Evolutionary conservation across 2,329 filamentous ascomycete genomes (phyloP).

Genomic region (Aspergillus pseudoglaucus): DNA sequence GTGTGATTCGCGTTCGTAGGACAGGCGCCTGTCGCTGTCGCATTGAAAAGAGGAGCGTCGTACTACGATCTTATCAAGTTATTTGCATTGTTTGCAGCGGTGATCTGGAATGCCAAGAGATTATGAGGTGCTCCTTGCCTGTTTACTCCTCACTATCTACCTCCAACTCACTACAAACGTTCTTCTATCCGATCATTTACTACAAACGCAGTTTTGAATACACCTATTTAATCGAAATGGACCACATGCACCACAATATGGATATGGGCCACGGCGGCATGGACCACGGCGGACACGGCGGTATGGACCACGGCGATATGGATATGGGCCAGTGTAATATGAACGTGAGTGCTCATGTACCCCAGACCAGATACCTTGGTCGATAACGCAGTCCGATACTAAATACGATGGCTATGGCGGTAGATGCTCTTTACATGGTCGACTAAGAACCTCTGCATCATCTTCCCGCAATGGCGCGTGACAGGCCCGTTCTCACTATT

Average conservation of each 20-base stretch:
- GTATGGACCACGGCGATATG: slow-evolving; percentile 51
- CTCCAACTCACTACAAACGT: too few relatives aligned
- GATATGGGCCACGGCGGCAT: slow-evolving; percentile 41
- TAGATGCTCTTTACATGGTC: slow-evolving; percentile 99
- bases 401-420: slow-evolving; percentile 1
- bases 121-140: too few relatives aligned
- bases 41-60: too few relatives aligned
- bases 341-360: slow-evolving; percentile 59
- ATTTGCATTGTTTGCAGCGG: slow-evolving; percentile 33
- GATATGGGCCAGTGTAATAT: slow-evolving; percentile 74
- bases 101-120: too few relatives aligned
- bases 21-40: background rate
- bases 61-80: slow-evolving; percentile 17
- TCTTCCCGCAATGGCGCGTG: slow-evolving; percentile 89
- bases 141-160: too few relatives aligned
- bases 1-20: background rate
- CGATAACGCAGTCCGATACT: background rate
- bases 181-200: too few relatives aligned
- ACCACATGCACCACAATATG: slow-evolving; percentile 30
- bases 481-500: slow-evolving; percentile 66
- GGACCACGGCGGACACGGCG: slow-evolving; percentile 53
- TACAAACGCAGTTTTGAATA: too few relatives aligned
- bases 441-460: slow-evolving; percentile 86
- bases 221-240: slow-evolving; percentile 17
- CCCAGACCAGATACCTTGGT: background rate